Evolutionary conservation across 352 stramenopile genomes (phyloP).

Genomic region (Thalassiosira livingstoniorum): DNA sequence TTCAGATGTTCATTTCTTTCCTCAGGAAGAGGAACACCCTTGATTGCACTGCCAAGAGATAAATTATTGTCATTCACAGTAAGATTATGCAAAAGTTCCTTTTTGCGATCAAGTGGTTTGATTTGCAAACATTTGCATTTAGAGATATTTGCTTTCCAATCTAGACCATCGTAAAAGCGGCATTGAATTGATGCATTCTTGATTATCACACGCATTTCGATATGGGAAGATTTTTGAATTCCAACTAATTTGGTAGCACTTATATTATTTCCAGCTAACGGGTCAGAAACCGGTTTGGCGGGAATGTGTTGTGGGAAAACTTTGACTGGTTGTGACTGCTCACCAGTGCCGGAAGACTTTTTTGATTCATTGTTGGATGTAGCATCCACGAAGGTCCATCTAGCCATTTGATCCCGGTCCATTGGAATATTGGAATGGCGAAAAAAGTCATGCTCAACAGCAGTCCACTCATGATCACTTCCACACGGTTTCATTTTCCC

Average conservation of each 20-base stretch:
- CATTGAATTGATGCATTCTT: constrained; percentile 69
- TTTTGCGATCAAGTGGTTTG: constrained; percentile 43
- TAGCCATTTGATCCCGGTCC: constrained; percentile 68
- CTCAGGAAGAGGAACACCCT: constrained; percentile 59
- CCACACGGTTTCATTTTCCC: too few species aligned
- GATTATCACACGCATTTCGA: constrained; percentile 68
- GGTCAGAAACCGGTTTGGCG: constrained; percentile 61
- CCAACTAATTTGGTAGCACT: constrained; percentile 63
- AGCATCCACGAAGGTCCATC: constrained; percentile 64
- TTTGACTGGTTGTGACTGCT: constrained; percentile 32
- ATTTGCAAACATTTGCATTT: constrained; percentile 5
- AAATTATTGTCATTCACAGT: constrained; percentile 29
- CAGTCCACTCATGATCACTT: constrained; percentile 79
- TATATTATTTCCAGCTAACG: constrained; percentile 64
- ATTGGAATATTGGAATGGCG: constrained; percentile 58
- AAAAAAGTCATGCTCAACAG: constrained; percentile 69
- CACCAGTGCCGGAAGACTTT: not conserved
- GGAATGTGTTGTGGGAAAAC: constrained; percentile 79
- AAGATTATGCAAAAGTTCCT: constrained; percentile 61
- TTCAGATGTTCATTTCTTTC: constrained; percentile 43
- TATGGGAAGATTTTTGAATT: constrained; percentile 35
- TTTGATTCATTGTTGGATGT: not conserved
- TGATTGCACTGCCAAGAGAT: constrained; percentile 31
- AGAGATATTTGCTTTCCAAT: constrained; percentile 61
- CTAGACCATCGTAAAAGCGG: constrained; percentile 81